These are phyloP conservation scores for Parmelia sp. DNA, from an alignment of 495 filamentous ascomycete species.

Conservation along the genomic window DNA sequence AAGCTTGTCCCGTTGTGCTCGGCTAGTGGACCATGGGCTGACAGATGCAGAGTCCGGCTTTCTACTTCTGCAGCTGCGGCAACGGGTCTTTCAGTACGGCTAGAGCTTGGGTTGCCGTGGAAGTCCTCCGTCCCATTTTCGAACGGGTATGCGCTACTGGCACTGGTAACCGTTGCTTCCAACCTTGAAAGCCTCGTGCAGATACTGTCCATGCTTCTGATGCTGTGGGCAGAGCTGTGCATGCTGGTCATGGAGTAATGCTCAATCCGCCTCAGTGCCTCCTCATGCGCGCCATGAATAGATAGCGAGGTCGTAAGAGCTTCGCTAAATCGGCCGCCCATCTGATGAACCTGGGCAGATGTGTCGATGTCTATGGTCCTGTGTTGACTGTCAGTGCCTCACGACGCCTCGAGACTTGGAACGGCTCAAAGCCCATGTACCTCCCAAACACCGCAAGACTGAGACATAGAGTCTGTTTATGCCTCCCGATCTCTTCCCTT, in stretches of 20 bases:
- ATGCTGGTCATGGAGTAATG: conserved; percentile 16
- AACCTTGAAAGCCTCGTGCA: conserved; percentile 14
- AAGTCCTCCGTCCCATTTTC: background rate
- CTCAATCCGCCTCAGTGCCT: conserved; percentile 9
- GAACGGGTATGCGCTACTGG: background rate
- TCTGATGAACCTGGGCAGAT: conserved; percentile 15
- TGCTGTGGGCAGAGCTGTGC: conserved; percentile 16
- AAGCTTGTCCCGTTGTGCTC: background rate
- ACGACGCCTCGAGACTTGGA: background rate
- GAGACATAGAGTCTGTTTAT: conserved; percentile 11
- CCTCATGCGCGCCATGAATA: conserved; percentile 10
- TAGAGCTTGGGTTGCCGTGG: background rate
- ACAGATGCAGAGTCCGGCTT: background rate
- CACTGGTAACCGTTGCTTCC: conserved; percentile 12
- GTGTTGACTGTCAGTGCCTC: background rate
- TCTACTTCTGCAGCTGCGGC: background rate
- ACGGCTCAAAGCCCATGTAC: background rate
- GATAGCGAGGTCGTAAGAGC: conserved; percentile 8
- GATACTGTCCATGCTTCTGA: conserved; percentile 18
- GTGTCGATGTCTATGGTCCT: conserved; percentile 17
- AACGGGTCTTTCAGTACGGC: background rate
- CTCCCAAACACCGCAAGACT: conserved; percentile 17
- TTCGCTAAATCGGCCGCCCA: conserved; percentile 1
- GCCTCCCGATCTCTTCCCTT: conserved; percentile 12
- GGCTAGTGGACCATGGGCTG: background rate